phyloP scores from a whole-genome alignment of 2,329 filamentous ascomycete genomes.

The Colletotrichum incanum region DNA sequence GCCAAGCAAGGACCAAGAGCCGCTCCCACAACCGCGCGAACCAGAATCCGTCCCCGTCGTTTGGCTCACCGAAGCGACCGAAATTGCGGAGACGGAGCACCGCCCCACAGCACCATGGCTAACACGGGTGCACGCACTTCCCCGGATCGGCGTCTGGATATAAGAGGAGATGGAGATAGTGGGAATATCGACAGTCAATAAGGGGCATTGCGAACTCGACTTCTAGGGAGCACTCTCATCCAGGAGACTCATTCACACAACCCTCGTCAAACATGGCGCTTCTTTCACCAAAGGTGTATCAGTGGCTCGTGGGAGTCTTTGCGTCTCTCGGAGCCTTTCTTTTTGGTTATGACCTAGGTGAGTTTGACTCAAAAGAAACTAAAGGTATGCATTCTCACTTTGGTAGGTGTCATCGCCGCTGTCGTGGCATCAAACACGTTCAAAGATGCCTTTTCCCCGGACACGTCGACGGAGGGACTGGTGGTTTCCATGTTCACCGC shows the following conservation, averaged over 20 bases:
- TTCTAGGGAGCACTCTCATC: not conserved
- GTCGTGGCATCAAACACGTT: conserved; percentile 69
- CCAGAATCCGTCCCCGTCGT: conserved; percentile 12
- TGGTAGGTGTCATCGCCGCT: conserved; percentile 70
- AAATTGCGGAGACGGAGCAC: conserved; percentile 27
- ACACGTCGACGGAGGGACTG: conserved; percentile 60
- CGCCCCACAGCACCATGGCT: conserved; percentile 10
- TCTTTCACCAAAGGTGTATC: conserved; percentile 36
- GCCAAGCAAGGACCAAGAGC: conserved; percentile 24
- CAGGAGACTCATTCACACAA: not conserved
- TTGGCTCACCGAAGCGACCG: conserved; percentile 33
- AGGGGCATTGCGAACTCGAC: not conserved
- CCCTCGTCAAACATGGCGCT: conserved; percentile 19
- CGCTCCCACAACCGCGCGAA: conserved; percentile 29
- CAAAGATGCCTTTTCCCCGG: conserved; percentile 54
- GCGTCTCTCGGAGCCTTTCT: conserved; percentile 81
- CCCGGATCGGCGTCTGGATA: conserved; percentile 29
- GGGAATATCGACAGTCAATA: not conserved
- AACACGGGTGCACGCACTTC: conserved; percentile 1
- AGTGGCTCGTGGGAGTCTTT: conserved; percentile 77
- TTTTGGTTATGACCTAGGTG: conserved; percentile 85
- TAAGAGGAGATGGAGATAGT: conserved; percentile 14
- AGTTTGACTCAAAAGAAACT: conserved; percentile 48
- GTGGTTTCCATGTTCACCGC: conserved; percentile 84
- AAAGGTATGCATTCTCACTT: not conserved